Conservation (phyloP, 2,329 filamentous ascomycete genomes). For the Periglandula ipomoeae region DNA sequence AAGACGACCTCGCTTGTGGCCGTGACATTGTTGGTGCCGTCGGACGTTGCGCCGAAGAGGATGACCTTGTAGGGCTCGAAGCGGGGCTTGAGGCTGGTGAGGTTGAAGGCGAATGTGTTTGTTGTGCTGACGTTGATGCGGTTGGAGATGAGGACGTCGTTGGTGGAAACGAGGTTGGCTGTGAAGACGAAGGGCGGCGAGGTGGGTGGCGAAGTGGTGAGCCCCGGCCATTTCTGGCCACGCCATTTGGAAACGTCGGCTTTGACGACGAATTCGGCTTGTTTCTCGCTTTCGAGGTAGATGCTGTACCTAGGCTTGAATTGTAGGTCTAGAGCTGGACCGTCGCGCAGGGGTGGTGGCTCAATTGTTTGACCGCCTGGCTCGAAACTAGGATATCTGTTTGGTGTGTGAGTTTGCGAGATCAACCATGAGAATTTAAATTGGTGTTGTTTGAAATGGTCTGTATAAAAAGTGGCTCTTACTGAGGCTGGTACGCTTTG, state of each 20-base stretch:
- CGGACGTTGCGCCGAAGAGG: conserved; percentile 23
- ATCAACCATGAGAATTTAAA: not conserved
- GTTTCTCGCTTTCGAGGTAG: conserved; percentile 32
- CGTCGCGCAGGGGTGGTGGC: conserved; percentile 20
- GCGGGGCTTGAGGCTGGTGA: conserved; percentile 25
- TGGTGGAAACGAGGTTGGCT: conserved; percentile 24
- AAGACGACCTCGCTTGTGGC: conserved; percentile 29
- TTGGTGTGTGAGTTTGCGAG: not conserved
- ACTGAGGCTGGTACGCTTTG: conserved; percentile 35
- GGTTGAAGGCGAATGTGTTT: conserved; percentile 27
- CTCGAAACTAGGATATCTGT: conserved; percentile 30
- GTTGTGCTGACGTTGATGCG: conserved; percentile 25
- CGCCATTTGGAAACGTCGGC: conserved; percentile 31
- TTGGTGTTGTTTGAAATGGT: not conserved
- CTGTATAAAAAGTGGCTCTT: conserved; percentile 3
- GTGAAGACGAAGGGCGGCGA: conserved; percentile 24
- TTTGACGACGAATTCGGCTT: conserved; percentile 34
- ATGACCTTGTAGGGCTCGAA: conserved; percentile 29
- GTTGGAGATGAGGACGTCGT: conserved; percentile 23
- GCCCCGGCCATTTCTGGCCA: conserved; percentile 28
- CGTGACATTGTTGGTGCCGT: conserved; percentile 24
- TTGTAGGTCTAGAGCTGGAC: conserved; percentile 32
- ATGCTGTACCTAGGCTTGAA: conserved; percentile 37
- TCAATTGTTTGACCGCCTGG: conserved; percentile 33
- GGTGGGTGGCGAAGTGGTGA: conserved; percentile 13